Evolutionary conservation across 768 basidiomycete genomes (phyloP), one percentile per base, ranked within the genome.

Genomic region (Termitomyces sp.): DNA sequence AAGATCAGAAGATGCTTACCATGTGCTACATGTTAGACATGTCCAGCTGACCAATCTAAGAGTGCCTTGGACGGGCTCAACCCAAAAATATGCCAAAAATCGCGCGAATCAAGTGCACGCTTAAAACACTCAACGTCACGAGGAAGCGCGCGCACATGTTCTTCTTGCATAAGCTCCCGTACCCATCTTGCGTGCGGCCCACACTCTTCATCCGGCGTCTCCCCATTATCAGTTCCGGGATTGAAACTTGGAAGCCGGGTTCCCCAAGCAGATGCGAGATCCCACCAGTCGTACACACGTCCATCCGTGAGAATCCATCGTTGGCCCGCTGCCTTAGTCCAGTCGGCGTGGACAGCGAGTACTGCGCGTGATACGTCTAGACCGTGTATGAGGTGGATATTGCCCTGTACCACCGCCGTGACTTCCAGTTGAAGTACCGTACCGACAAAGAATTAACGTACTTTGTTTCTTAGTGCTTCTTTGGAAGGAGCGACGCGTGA

Each of bases 241-340:
- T 3, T 9, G 0, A 6, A 25, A 12, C 25, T 0, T n/a, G 47
- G 4, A 32, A 11, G 41, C 32, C 17, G 34, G 25, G 8, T 44
- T 57, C 77, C 80, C 83, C 83, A 85, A 3, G 79, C 77, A 6
- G 77, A 77, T 1, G 79, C 81, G 4, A 85, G 70, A 61, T 85
- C 82, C 83, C 83, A 86, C 84, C 84, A 86, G 65, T 87, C 85
- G 62, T 85, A 83, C 39, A 83, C 76, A 7, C 80, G 75, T 19
- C 72, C 72, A 58, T 84, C 81, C 3, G 79, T 81, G 34, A 84
- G 65, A 3, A 84, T 63, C 82, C 82, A 84, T 6, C 83, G 74
- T 63, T 83, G 73, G 0, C 81, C 82, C 3, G 66, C 59, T 1
- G 81, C 77, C 43, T 72, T 74, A 28, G 59, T 51, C 49, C 79